Conservation (phyloP, 2,329 filamentous ascomycete species). For the Ceratocystis lukuohia region DNA sequence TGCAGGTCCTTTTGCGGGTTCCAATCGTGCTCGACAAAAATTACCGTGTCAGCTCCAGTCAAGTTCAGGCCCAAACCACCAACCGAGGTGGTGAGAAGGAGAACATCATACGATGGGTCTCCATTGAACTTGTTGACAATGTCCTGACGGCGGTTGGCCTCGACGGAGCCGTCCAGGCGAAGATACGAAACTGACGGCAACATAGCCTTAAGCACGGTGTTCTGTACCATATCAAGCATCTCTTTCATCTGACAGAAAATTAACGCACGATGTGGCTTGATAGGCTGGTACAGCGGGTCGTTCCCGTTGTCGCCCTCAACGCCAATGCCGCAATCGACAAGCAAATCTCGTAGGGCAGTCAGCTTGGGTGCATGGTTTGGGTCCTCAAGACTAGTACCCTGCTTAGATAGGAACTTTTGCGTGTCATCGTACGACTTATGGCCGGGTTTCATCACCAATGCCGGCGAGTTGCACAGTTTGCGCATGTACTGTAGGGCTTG, state of each 20-base stretch:
- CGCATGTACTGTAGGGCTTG: constrained; percentile 99
- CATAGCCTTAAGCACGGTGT: constrained; percentile 76
- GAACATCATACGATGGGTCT: constrained; percentile 88
- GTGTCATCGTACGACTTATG: constrained; percentile 84
- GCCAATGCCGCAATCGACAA: constrained; percentile 98
- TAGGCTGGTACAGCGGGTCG: constrained; percentile 58
- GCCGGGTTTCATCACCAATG: constrained; percentile 86
- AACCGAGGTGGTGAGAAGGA: constrained; percentile 87
- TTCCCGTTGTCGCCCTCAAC: constrained; percentile 48
- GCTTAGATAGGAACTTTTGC: constrained; percentile 62
- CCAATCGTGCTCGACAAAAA: constrained; percentile 99
- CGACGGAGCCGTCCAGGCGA: constrained; percentile 85
- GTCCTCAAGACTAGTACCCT: constrained; percentile 73
- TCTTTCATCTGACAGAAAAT: constrained; percentile 99
- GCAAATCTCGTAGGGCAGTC: constrained; percentile 71
- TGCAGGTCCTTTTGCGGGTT: constrained; percentile 98
- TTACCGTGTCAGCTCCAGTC: constrained; percentile 94
- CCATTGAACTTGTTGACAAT: constrained; percentile 99
- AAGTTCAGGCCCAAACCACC: constrained; percentile 89
- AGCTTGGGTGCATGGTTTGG: constrained; percentile 84
- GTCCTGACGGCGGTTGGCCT: constrained; percentile 85
- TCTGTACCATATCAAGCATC: constrained; percentile 98
- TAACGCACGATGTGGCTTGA: constrained; percentile 88
- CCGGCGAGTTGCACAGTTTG: constrained; percentile 94
- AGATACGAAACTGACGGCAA: constrained; percentile 88